Percentiles rank a stretch among this genome's conserved stretches.
phyloP scores from a whole-genome alignment of 2,329 filamentous ascomycete species.

The Apiospora malaysiana region DNA sequence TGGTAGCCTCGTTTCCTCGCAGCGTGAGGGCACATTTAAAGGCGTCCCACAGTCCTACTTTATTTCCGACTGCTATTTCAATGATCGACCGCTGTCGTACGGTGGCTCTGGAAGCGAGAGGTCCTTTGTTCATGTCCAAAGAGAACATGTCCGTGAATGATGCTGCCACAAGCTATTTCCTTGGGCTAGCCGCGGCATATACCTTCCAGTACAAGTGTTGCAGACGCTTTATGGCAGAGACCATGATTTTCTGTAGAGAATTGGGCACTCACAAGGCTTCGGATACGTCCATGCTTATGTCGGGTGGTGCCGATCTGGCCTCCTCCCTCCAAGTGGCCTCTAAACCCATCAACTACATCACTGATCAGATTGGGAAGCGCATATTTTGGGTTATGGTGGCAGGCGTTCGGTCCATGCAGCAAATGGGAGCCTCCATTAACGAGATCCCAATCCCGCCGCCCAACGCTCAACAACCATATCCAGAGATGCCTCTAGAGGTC shows the following conservation, averaged over 20 bases:
- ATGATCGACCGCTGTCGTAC: conserved; percentile 75
- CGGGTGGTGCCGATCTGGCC: conserved; percentile 39
- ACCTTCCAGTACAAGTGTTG: conserved; percentile 71
- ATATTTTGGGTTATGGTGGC: conserved; percentile 87
- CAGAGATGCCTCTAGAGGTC: conserved; percentile 79
- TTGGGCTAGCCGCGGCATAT: conserved; percentile 71
- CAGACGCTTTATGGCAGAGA: conserved; percentile 75
- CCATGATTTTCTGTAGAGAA: conserved; percentile 70
- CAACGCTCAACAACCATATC: conserved; percentile 77
- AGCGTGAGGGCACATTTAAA: conserved; percentile 74
- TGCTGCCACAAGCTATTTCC: conserved; percentile 77
- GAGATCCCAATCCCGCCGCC: conserved; percentile 79
- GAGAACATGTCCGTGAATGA: conserved; percentile 63
- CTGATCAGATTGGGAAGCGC: conserved; percentile 75
- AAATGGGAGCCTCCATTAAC: conserved; percentile 73
- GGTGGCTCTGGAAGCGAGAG: conserved; percentile 71
- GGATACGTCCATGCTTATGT: conserved; percentile 34
- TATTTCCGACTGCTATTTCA: conserved; percentile 72
- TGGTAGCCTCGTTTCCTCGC: conserved; percentile 79
- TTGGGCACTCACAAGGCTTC: conserved; percentile 68
- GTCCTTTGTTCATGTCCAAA: conserved; percentile 52
- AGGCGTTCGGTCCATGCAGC: conserved; percentile 77
- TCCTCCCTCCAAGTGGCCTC: conserved; percentile 45
- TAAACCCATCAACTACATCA: conserved; percentile 69
- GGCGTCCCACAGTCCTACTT: conserved; percentile 64